Conservation (phyloP, 768 basidiomycete species). For the Leccinum subgranulosum region DNA sequence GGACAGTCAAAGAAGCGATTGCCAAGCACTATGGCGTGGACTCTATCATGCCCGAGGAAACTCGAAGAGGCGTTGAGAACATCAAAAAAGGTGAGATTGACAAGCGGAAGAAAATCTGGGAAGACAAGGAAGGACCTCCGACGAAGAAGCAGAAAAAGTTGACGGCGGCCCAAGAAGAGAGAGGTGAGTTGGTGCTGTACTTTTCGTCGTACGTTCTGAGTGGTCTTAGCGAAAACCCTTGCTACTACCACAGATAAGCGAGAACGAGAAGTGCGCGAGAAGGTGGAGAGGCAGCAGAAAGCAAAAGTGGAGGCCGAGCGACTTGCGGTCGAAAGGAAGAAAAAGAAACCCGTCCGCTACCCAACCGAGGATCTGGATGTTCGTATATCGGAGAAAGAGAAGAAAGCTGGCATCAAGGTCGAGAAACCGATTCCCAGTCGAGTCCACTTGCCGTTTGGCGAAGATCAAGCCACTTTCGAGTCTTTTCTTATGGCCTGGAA, state of each 20-base stretch:
- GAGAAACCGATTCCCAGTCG: constrained; percentile 66
- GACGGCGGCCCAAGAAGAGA: constrained; percentile 71
- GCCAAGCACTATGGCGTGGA: constrained; percentile 84
- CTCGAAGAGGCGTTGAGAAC: constrained; percentile 70
- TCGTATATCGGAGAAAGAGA: constrained; percentile 74
- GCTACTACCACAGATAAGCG: constrained; percentile 60
- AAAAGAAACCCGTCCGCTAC: constrained; percentile 88
- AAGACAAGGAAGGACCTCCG: constrained; percentile 81
- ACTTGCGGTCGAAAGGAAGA: constrained; percentile 74
- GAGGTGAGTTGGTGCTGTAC: constrained; percentile 42
- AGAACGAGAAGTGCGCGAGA: constrained; percentile 68
- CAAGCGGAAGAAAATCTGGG: constrained; percentile 90
- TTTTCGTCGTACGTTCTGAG: constrained; percentile 8
- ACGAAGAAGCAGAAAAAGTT: constrained; percentile 80
- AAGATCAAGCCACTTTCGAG: constrained; percentile 67
- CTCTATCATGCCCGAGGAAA: constrained; percentile 82
- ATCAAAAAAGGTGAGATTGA: constrained; percentile 88
- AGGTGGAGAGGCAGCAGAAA: constrained; percentile 60
- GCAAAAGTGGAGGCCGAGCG: constrained; percentile 71
- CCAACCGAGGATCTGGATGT: constrained; percentile 92
- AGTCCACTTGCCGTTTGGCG: constrained; percentile 64
- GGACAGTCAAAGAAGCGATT: constrained; percentile 87
- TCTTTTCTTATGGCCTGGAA: constrained; percentile 90
- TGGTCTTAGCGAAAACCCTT: constrained; percentile 25
- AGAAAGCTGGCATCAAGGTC: constrained; percentile 69